Percentiles rank a stretch among this genome's conserved stretches.
phyloP scores from a whole-genome alignment of 495 filamentous ascomycete species.

The Neurospora tetraspora region DNA sequence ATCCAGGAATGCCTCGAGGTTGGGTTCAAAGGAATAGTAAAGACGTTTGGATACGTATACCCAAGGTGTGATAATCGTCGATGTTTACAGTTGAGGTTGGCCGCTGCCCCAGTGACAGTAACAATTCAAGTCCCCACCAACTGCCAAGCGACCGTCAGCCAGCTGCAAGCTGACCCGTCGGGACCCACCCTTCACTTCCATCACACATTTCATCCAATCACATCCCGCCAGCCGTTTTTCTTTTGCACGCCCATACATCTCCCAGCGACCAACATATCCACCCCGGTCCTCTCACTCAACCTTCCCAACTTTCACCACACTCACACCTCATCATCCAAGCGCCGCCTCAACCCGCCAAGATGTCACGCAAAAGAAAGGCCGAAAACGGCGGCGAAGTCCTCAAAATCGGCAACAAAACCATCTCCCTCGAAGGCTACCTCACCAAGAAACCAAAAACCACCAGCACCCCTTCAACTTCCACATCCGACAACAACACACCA shows the following conservation, averaged over 20 bases:
- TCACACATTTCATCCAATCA: not conserved
- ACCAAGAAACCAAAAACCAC: conserved; percentile 20
- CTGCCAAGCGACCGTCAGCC: not conserved
- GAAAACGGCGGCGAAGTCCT: conserved; percentile 15
- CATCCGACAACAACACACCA: not conserved
- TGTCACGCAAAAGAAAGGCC: conserved; percentile 1
- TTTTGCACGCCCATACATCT: not conserved
- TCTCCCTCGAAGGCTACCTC: conserved; percentile 33
- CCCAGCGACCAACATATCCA: too few species aligned
- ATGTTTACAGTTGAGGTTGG: not conserved
- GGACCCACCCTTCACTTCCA: not conserved
- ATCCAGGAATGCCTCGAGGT: too few species aligned
- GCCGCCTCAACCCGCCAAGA: too few species aligned
- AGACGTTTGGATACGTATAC: too few species aligned
- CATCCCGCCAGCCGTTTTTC: not conserved
- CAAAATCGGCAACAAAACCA: conserved; percentile 28
- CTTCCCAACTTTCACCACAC: not conserved
- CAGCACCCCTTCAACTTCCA: too few species aligned
- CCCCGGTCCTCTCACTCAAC: not conserved
- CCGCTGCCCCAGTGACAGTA: not conserved
- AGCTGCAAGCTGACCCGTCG: not conserved
- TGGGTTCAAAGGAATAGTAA: too few species aligned
- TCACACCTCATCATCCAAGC: too few species aligned
- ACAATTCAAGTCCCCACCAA: not conserved
- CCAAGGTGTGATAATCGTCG: not conserved